Percentiles rank a stretch among this genome's conserved stretches.
These are phyloP conservation scores for Cercis canadensis DNA, from an alignment of 306 rosid genomes.

Conservation along the genomic window DNA sequence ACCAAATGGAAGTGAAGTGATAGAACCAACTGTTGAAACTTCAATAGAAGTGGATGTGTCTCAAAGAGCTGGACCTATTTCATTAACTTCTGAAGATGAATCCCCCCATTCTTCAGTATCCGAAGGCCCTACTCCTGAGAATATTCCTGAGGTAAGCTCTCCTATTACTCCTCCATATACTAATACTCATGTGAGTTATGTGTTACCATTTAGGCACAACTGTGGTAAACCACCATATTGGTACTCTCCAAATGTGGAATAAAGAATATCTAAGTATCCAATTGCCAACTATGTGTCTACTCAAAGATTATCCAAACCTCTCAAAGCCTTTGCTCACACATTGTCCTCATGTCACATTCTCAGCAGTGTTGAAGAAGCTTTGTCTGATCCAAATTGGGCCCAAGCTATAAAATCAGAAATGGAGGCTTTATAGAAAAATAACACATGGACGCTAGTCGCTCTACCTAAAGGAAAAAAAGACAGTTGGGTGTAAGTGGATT, in stretches of 20 bases:
- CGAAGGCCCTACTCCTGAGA: neutral
- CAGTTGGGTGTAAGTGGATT: no score
- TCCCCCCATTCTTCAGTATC: neutral
- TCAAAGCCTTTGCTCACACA: neutral
- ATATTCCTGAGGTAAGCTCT: neutral
- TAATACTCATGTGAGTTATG: neutral
- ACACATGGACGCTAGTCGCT: neutral
- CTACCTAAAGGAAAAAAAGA: neutral
- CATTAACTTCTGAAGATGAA: neutral
- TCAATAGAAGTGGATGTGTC: no score
- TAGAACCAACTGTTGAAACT: no score
- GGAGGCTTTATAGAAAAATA: no score
- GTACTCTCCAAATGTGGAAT: neutral
- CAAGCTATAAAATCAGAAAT: no score
- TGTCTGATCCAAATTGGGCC: no score
- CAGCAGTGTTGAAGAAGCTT: neutral
- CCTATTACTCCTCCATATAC: neutral
- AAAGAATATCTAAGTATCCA: constrained; percentile 2
- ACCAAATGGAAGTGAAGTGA: no score
- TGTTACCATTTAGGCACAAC: neutral
- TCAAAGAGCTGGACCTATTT: neutral
- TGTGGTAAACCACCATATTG: neutral
- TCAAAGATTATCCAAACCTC: neutral
- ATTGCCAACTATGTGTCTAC: constrained; percentile 3
- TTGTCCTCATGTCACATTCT: neutral